These are phyloP conservation scores for Conoideocrella luteorostrata DNA, from an alignment of 2,329 filamentous ascomycete species.

Conservation along the genomic window DNA sequence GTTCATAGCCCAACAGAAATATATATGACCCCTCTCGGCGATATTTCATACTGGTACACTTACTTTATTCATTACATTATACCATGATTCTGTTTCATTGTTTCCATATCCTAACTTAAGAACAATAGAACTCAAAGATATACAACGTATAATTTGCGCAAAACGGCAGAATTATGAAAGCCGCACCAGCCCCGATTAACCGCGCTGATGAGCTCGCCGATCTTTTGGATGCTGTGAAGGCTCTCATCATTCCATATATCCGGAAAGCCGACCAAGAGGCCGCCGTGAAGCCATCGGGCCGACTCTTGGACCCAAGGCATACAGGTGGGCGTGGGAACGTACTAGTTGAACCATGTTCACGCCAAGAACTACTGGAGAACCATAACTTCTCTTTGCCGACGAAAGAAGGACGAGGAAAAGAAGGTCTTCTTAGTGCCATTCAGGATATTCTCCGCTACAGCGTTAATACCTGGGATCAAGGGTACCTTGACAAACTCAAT, in stretches of 20 bases:
- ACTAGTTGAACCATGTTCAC: constrained; percentile 1
- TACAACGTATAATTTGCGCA: too few relatives aligned
- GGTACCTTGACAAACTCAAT: constrained; percentile 93
- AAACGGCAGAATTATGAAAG: too few relatives aligned
- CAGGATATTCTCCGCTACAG: constrained; percentile 70
- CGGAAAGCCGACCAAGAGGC: constrained; percentile 3
- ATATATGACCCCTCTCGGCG: too few relatives aligned
- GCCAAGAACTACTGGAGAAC: neutral
- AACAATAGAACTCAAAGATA: too few relatives aligned
- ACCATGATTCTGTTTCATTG: too few relatives aligned
- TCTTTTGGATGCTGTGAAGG: constrained; percentile 5
- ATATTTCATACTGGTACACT: too few relatives aligned
- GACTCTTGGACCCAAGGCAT: too few relatives aligned
- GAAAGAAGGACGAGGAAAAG: constrained; percentile 52
- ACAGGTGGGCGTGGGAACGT: too few relatives aligned
- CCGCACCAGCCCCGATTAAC: too few relatives aligned
- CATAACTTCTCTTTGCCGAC: constrained; percentile 39
- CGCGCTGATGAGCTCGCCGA: constrained; percentile 6
- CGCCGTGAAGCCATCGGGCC: neutral
- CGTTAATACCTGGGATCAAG: constrained; percentile 98
- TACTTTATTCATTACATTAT: too few relatives aligned
- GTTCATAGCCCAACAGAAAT: too few relatives aligned
- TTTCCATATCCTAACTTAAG: too few relatives aligned
- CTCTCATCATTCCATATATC: constrained; percentile 5
- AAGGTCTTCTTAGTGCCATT: constrained; percentile 67